Conservation (phyloP, 2,329 filamentous ascomycete species). For the Polychaeton citri region DNA sequence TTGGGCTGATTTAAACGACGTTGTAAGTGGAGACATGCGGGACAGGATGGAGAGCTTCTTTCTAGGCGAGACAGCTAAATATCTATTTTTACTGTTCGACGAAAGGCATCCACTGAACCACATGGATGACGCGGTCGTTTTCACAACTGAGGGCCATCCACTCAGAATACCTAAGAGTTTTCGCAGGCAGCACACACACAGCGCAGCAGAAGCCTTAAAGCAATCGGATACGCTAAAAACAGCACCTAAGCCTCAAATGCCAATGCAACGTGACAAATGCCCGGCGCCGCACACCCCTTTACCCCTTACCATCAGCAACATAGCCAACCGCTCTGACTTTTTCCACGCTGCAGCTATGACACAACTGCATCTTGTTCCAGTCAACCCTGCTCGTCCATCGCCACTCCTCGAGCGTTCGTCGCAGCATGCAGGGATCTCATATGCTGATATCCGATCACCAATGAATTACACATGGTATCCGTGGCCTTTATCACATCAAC, state of each 20-base stretch:
- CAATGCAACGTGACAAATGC: conserved; percentile 40
- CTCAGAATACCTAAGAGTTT: conserved; percentile 56
- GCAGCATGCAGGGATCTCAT: conserved; percentile 38
- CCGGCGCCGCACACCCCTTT: conserved; percentile 46
- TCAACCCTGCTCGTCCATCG: conserved; percentile 20
- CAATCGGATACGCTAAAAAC: not conserved
- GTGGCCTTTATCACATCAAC: conserved; percentile 70
- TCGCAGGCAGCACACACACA: conserved; percentile 8
- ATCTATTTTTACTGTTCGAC: conserved; percentile 85
- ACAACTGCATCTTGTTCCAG: conserved; percentile 61
- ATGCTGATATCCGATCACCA: conserved; percentile 43
- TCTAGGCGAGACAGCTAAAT: conserved; percentile 89
- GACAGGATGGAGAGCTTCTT: conserved; percentile 99
- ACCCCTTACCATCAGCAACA: conserved; percentile 63
- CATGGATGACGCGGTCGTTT: conserved; percentile 77
- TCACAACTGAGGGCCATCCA: conserved; percentile 92
- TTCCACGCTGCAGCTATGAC: conserved; percentile 84
- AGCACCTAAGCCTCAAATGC: not conserved
- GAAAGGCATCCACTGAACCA: conserved; percentile 75
- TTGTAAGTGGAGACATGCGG: conserved; percentile 59
- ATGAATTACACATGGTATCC: conserved; percentile 80
- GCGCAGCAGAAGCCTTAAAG: not conserved
- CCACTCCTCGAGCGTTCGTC: conserved; percentile 40
- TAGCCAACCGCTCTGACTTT: conserved; percentile 64
- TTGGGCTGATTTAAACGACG: conserved; percentile 66